phyloP scores from a whole-genome alignment of 768 basidiomycete species.

The Tricholoma hemisulphureum region DNA sequence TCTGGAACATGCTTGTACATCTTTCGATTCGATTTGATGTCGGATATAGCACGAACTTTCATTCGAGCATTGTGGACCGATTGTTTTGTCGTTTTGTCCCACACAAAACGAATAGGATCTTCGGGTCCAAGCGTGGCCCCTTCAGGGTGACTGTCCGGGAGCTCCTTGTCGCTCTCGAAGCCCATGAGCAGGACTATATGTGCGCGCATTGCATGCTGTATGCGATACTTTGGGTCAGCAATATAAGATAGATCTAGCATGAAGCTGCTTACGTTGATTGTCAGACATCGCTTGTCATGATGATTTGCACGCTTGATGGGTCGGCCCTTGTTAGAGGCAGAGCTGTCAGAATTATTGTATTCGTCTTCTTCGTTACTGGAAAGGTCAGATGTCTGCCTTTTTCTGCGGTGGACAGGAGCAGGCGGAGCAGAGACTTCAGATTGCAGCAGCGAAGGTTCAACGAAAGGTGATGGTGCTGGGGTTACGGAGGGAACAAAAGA shows the following conservation, averaged over 20 bases:
- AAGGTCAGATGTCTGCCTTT: slow-evolving; percentile 29
- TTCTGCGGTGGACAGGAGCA: slow-evolving; percentile 17
- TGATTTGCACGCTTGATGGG: slow-evolving; percentile 51
- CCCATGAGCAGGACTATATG: slow-evolving; percentile 64
- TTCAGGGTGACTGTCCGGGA: slow-evolving; percentile 64
- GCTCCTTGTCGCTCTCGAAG: slow-evolving; percentile 49
- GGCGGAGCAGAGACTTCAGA: slow-evolving; percentile 12
- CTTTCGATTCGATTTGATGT: slow-evolving; percentile 55
- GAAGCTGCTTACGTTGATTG: slow-evolving; percentile 54
- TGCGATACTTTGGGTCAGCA: not conserved
- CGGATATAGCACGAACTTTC: slow-evolving; percentile 61
- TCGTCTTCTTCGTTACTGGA: slow-evolving; percentile 38
- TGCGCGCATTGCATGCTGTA: slow-evolving; percentile 66
- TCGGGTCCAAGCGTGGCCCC: slow-evolving; percentile 41
- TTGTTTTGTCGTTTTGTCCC: slow-evolving; percentile 76
- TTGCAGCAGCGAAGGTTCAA: slow-evolving; percentile 14
- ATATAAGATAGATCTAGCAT: not conserved
- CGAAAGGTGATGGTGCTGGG: slow-evolving; percentile 30
- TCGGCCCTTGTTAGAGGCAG: slow-evolving; percentile 27
- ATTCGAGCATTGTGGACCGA: slow-evolving; percentile 72
- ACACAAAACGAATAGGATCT: slow-evolving; percentile 72
- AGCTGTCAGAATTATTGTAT: slow-evolving; percentile 36
- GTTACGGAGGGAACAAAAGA: slow-evolving; percentile 26
- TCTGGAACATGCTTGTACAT: slow-evolving; percentile 63
- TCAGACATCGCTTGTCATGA: slow-evolving; percentile 64